Percentiles rank a stretch among this genome's conserved stretches.
These are phyloP conservation scores for Lepidopterella palustris DNA, from an alignment of 495 filamentous ascomycete species.

Conservation along the genomic window DNA sequence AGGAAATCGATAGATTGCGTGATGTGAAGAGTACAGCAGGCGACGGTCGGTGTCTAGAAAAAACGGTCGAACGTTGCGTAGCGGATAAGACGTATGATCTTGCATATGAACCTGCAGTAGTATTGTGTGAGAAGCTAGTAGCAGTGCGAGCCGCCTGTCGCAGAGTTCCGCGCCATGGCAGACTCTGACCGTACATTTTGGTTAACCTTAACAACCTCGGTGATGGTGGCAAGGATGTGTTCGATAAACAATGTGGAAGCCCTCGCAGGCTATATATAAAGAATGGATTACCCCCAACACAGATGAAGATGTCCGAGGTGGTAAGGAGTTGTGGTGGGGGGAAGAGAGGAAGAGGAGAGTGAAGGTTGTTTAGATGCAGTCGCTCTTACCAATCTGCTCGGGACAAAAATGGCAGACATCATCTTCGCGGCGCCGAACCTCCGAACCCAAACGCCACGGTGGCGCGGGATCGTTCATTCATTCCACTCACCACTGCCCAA, in stretches of 20 bases:
- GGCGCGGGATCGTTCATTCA: too few species aligned
- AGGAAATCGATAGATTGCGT: conserved; percentile 35
- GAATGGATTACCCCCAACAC: background rate
- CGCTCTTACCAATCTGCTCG: background rate
- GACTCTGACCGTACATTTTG: conserved; percentile 48
- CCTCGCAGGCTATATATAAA: background rate
- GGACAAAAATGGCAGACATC: background rate
- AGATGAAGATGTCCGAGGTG: background rate
- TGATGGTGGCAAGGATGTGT: background rate
- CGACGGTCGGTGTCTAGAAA: conserved; percentile 3
- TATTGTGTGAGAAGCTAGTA: background rate
- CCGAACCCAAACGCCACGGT: background rate
- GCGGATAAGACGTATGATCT: conserved; percentile 3
- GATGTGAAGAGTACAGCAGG: conserved; percentile 17
- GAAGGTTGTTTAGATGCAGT: background rate
- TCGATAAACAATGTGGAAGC: background rate
- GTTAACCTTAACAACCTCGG: conserved; percentile 10
- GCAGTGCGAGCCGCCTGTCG: conserved; percentile 27
- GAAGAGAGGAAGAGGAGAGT: background rate
- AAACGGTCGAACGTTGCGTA: background rate
- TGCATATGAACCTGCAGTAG: conserved; percentile 5
- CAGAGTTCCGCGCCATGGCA: conserved; percentile 46
- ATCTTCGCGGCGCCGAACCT: background rate
- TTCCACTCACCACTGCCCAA: too few species aligned
- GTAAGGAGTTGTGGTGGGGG: background rate